Evolutionary conservation across 139 green algal species (phyloP), one percentile per base, ranked within the genome.

Genomic region (Tetraselmis striata): DNA sequence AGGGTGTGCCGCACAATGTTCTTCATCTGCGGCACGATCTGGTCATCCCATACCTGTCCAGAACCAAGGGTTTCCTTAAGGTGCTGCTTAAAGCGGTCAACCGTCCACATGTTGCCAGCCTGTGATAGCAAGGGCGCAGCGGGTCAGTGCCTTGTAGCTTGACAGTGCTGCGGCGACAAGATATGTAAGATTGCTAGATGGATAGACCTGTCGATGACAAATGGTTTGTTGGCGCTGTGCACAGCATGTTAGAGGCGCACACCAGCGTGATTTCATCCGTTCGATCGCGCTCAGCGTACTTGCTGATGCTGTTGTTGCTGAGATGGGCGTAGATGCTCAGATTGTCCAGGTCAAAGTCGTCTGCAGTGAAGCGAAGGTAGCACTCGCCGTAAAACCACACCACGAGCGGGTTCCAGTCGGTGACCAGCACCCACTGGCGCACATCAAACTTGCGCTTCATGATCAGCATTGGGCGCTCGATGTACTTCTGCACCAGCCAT

Each of bases 401-500:
- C 22, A 77, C 82, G 26, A 85, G 31, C 76, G 82, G 82, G 29
- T 32, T 82, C 82, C 82, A 85, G 31, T 77, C 30, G 26, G 31
- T 82, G 27, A 85, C 82, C 5, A 85, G 82, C 25, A 79, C 32
- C 82, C 82, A 85, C 77, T 85, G 82, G 2, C 82, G 29, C 28
- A 85, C 24, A 30, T 85, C 82, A 77, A 85, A 85, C 77, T 85
- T 85, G 26, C 82, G 77, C 1, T 31, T 2, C 22, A 77, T 29
- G 23, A 82, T 58, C 1, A 82, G 18, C 32, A 85, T 25, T 18
- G 82, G 82, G 31, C 77, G 77, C 77, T 85, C 82, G 77, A 85
- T 85, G 82, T 85, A 85, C 77, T 85, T 85, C 77, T 85, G 82
- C 31, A 45, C 82, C 45, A 85, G 30, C 82, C 82, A 85, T 28